Base-by-base conservation (phyloP, 1,284 basidiomycete genomes). In the Caloboletus firmus region DNA sequence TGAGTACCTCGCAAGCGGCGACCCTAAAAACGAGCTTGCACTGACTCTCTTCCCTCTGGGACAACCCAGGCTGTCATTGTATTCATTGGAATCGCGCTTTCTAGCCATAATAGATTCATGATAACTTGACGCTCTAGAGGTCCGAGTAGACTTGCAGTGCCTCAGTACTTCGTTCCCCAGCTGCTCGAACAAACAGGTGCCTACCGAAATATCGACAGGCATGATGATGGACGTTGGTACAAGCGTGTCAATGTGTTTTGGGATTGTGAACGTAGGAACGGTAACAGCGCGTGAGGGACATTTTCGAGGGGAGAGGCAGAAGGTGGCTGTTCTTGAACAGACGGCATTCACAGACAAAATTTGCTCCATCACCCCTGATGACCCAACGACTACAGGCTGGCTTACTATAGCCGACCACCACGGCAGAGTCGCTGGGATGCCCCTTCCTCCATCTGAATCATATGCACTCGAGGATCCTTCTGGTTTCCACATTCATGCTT, bases 81-180 rank as follows among this genome's bases (percentile, higher is more conserved):
- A 9, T 80, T 74, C 12, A 79, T 73, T 0, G 82, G 76, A 41
- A 97, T 82, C 0, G 89, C 77, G 15, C 82, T 82, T 63, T 98
- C 93, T 8, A 96, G 80, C 93, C 97, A 99, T 10, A 99, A 77
- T 49, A 95, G 70, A 68, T 92, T 93, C 82, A 98, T 89, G 41
- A 98, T 84, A 31, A 98, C 79, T 71, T 98, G 95, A 37, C 94
- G 80, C 61, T 95, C 93, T 34, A 97, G 73, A 22, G 93, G 87
- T 3, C 87, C 89, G 22, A 99, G 76, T 20, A 98, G 79, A 47
- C 95, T 95, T 64, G 42, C 39, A 30, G 45, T 12, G 45, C 30
- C 55, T 60, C 58, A 71, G 65, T 58, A 40, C 17, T 54, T 51
- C 31, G 22, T 39, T 45, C 35, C 8, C 26, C 15, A 4, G 49